Base-by-base conservation (phyloP, 805 yeast genomes). In the Sugiyamaella floridensis region DNA sequence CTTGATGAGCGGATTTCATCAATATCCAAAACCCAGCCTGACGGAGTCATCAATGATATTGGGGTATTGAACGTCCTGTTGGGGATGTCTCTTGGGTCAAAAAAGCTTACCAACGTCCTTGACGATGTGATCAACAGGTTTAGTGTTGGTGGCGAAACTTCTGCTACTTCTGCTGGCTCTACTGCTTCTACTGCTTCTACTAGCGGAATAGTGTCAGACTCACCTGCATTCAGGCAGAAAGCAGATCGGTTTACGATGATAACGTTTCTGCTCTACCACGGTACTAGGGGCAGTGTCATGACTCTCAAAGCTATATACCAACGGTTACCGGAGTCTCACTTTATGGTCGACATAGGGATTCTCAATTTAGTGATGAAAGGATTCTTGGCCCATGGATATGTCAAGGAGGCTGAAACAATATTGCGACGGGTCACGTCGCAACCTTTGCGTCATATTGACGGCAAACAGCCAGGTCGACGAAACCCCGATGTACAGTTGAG, bases 201-300 rank as follows among this genome's bases (percentile, higher is more conserved):
- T 22, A 6, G 26, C 6, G 6, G 6, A 22, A 22, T 18, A 16
- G 34, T n/a, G 41, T 37, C 41, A 7, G 41, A 37, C 41, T 37
- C 41, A 7, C 16, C 26, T 22, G 26, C 26, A 6, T 22, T 22
- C 26, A 32, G 37, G 9, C 12, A 10, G n/a, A 32, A 32, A 14
- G 37, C 66, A 22, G 71, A 71, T 55, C 53, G 74, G 41, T 57
- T 58, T 45, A 69, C 75, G 1, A 59, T 61, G 45, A 57, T 60
- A 41, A 48, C 59, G 4, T 47, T 59, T 41, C 49, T 69, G 53
- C 34, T 55, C 9, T 53, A 55, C 46, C 48, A 57, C 32, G 61
- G 62, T 18, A 40, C 42, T 18, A 56, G 52, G 4, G 37, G 46
- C 20, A 57, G 53, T 12, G 52, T 55, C 12, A 43, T 51, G 15